Evolutionary conservation across 192 early-diverging fungal species (phyloP), one percentile per base, ranked within the genome.

Genomic region (Cladochytrium replicatum): DNA sequence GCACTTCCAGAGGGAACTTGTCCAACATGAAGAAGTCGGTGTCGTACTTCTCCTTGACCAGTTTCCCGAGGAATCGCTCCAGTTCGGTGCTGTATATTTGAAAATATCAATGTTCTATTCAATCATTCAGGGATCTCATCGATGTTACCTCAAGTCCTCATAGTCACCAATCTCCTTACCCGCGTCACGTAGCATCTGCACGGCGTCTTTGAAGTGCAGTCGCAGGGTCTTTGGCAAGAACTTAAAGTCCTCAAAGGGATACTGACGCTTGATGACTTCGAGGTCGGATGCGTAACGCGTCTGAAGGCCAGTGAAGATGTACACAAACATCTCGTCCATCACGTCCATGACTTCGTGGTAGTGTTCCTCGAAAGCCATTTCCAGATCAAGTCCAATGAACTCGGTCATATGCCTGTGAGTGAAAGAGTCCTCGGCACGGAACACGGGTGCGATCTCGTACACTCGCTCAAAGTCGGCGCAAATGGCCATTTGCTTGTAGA

Each of bases 401-500:
- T 99, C 96, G 46, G 96, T 99, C 89, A 99, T 87, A 61, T 99
- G 96, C 21, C 96, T 82, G 70, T 91, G 89, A n/a, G 93, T 93
- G 54, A 87, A 83, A 23, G 92, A 88, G 77, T 97, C 80, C 62
- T 99, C 96, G 38, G 96, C 96, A 60, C 96, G 91, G 85, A 99
- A 99, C 37, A 99, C 96, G 63, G 86, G 88, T 5, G 72, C 91
- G 58, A 99, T 91, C 66, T 99, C 96, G 60, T 87, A 99, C n/a
- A 99, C 96, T 25, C 89, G 80, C 55, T 89, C 93, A 63, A 96
- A 93, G 66, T 97, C 96, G 42, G 90, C 81, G 52, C 84, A 88
- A 63, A 99, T 91, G 62, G 85, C 86, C 89, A 94, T 94, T 68
- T 99, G 96, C 82, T 99, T 99, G 78, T 93, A 93, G 44, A 99